These are phyloP conservation scores for Tetracentron sinense DNA, from an alignment of 164 flowering plant genomes.

Conservation along the genomic window DNA sequence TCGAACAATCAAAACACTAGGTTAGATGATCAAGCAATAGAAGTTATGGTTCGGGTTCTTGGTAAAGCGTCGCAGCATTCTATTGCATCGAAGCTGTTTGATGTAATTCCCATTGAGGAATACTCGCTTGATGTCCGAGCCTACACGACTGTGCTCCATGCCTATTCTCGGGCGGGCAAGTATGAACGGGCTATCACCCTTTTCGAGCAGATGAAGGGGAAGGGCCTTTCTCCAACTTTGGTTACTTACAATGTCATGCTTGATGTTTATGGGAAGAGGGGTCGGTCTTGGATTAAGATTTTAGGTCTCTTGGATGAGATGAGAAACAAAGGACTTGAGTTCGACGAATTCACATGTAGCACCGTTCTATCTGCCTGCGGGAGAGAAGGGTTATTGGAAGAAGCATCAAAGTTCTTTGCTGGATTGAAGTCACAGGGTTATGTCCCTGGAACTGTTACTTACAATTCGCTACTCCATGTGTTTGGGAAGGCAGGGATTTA, in stretches of 20 bases:
- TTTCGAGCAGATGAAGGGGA: slow-evolving; percentile 49
- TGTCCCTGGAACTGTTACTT: slow-evolving; percentile 67
- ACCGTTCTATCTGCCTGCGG: slow-evolving; percentile 91
- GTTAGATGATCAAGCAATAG: slow-evolving; percentile 45
- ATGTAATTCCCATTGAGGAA: slow-evolving; percentile 49
- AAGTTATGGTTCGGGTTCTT: slow-evolving; percentile 59
- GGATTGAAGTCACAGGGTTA: slow-evolving; percentile 56
- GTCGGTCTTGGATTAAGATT: slow-evolving; percentile 72
- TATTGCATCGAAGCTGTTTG: slow-evolving; percentile 61
- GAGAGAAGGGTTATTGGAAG: slow-evolving; percentile 72
- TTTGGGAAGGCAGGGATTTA: slow-evolving; percentile 75
- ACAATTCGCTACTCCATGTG: slow-evolving; percentile 75
- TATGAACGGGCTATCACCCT: slow-evolving; percentile 51
- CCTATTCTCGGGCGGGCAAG: slow-evolving; percentile 57
- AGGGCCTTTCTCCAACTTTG: slow-evolving; percentile 57
- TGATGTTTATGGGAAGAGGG: slow-evolving; percentile 89
- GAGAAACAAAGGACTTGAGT: slow-evolving; percentile 50
- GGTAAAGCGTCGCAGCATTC: slow-evolving; percentile 71
- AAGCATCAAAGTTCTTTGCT: slow-evolving; percentile 65
- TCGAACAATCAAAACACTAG: slow-evolving; percentile 7
- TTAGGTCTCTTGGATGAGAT: slow-evolving; percentile 69
- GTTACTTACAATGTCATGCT: slow-evolving; percentile 90
- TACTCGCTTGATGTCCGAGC: slow-evolving; percentile 68
- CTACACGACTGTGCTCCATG: slow-evolving; percentile 64
- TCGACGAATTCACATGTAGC: slow-evolving; percentile 90